Conservation (phyloP, 1,284 basidiomycete genomes). For the Boletus mariae region DNA sequence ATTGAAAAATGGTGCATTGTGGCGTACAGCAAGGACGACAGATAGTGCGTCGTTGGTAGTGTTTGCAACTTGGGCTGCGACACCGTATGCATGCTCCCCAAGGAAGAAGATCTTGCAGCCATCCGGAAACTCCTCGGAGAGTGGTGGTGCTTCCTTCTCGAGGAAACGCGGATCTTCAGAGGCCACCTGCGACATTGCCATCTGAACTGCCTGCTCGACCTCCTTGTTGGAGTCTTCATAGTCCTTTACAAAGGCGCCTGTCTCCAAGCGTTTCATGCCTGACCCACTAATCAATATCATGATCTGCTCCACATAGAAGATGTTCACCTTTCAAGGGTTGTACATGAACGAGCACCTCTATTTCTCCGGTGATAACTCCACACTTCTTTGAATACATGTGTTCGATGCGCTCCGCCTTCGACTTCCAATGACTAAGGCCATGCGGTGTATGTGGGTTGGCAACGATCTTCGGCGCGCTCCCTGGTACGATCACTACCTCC, state of each 20-base stretch:
- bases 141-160: constrained; percentile 78
- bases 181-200: constrained; percentile 71
- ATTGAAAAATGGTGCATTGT: not conserved
- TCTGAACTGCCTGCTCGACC: constrained; percentile 82
- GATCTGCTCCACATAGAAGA: not conserved
- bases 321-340: constrained; percentile 78
- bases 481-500: constrained; percentile 56
- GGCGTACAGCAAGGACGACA: constrained; percentile 75
- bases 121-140: constrained; percentile 87
- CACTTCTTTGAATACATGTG: constrained; percentile 84
- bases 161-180: constrained; percentile 88
- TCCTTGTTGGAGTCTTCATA: constrained; percentile 85
- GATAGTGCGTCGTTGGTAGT: constrained; percentile 69
- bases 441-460: constrained; percentile 69
- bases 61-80: constrained; percentile 82
- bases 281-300: constrained; percentile 5
- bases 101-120: constrained; percentile 95
- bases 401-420: constrained; percentile 79
- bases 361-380: constrained; percentile 81
- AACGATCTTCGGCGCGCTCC: constrained; percentile 55
- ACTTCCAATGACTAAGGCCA: constrained; percentile 69
- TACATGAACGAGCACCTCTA: constrained; percentile 82
- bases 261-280: constrained; percentile 87
- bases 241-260: constrained; percentile 91
- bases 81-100: constrained; percentile 90